phyloP scores from a whole-genome alignment of 805 yeast species.

The Saturnispora galanensis region DNA sequence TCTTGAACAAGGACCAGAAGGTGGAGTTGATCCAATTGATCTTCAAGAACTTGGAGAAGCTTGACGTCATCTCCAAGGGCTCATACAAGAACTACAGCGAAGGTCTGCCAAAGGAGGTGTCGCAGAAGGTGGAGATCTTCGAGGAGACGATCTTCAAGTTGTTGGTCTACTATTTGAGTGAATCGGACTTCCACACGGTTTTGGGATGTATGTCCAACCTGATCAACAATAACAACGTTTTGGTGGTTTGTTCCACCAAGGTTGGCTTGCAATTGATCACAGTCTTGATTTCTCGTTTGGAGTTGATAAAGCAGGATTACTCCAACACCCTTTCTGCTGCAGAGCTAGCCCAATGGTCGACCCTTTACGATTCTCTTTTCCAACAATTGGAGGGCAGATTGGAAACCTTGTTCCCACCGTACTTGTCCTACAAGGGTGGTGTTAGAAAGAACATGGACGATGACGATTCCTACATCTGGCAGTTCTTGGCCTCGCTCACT shows the following conservation, averaged over 20 bases:
- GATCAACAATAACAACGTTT: slow-evolving; percentile 60
- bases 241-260: slow-evolving; percentile 59
- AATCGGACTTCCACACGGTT: slow-evolving; percentile 69
- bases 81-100: slow-evolving; percentile 56
- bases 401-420: slow-evolving; percentile 72
- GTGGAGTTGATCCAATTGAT: slow-evolving; percentile 67
- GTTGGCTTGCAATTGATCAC: slow-evolving; percentile 83
- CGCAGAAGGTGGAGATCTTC: slow-evolving; percentile 63
- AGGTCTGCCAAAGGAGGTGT: slow-evolving; percentile 42
- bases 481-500: slow-evolving; percentile 88
- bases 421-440: slow-evolving; percentile 26
- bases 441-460: slow-evolving; percentile 16
- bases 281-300: slow-evolving; percentile 85
- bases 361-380: slow-evolving; percentile 74
- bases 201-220: slow-evolving; percentile 64
- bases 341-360: slow-evolving; percentile 62
- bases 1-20: slow-evolving; percentile 66
- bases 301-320: slow-evolving; percentile 80
- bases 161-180: slow-evolving; percentile 74
- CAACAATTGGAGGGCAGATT: slow-evolving; percentile 70
- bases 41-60: slow-evolving; percentile 69
- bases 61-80: slow-evolving; percentile 69
- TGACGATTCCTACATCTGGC: slow-evolving; percentile 92
- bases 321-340: slow-evolving; percentile 36
- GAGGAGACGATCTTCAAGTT: slow-evolving; percentile 75